Conservation (phyloP, 306 rosid species). For the Ormosia semicastrata region DNA sequence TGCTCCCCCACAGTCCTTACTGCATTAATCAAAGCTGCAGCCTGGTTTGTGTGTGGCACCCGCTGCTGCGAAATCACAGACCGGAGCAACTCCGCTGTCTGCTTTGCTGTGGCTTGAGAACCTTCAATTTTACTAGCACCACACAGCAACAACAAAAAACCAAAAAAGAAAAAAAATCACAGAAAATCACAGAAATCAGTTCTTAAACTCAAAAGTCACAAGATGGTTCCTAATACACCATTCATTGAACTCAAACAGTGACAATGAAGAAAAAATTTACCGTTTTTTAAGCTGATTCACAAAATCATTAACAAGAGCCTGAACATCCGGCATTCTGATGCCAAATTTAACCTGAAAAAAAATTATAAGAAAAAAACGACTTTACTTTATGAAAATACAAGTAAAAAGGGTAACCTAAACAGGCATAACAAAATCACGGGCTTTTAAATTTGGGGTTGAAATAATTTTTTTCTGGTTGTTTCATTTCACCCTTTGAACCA, state of each 20-base stretch:
- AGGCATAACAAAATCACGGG: background rate
- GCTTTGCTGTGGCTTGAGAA: slow-evolving; percentile 85
- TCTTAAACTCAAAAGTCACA: background rate
- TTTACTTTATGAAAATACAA: background rate
- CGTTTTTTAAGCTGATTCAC: slow-evolving; percentile 73
- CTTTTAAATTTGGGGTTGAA: background rate
- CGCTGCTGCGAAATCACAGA: slow-evolving; percentile 84
- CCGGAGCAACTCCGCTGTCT: slow-evolving; percentile 80
- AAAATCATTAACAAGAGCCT: slow-evolving; percentile 72
- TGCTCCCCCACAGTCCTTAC: slow-evolving; percentile 88
- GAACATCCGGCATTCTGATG: slow-evolving; percentile 84
- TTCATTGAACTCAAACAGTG: slow-evolving; percentile 8
- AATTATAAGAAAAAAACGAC: too few species aligned
- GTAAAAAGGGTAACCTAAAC: slow-evolving; percentile 18
- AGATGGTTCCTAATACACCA: background rate
- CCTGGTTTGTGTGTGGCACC: slow-evolving; percentile 80
- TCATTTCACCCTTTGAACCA: too few species aligned
- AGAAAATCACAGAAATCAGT: background rate
- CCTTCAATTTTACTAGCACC: slow-evolving; percentile 89
- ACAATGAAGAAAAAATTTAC: slow-evolving; percentile 35
- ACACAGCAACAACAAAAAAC: background rate
- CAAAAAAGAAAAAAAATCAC: too few species aligned
- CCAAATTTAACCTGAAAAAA: slow-evolving; percentile 41
- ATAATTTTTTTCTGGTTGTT: too few species aligned
- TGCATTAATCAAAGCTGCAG: slow-evolving; percentile 76